Evolutionary conservation across 164 flowering plant species (phyloP).

Genomic region (Annona squamosa): DNA sequence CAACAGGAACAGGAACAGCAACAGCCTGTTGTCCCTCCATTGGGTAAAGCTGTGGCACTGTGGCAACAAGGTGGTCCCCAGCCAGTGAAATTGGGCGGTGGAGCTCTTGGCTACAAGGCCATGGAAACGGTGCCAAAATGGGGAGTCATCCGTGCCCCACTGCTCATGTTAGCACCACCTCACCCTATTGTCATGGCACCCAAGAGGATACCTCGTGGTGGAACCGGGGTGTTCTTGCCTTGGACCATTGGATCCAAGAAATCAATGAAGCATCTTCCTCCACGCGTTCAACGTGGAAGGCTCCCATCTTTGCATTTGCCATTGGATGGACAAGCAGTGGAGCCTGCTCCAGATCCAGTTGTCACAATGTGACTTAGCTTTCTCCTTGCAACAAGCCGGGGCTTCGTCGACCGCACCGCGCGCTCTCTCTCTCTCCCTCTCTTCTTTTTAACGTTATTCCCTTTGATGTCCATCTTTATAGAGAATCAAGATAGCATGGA

Average conservation of each 20-base stretch:
- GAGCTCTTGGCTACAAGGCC: conserved; percentile 27
- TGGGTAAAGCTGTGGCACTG: conserved; percentile 42
- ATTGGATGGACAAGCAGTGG: background rate
- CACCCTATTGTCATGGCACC: conserved; percentile 46
- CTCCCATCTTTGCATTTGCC: conserved; percentile 47
- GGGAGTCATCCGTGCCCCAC: conserved; percentile 53
- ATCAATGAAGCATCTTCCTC: conserved; percentile 68
- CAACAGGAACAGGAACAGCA: background rate
- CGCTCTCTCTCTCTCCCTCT: too few species aligned
- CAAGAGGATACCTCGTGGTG: conserved; percentile 37
- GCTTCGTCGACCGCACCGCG: background rate
- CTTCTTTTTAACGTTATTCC: background rate
- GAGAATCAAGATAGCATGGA: background rate
- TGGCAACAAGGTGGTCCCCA: conserved; percentile 55
- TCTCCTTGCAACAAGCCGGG: background rate
- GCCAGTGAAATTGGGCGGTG: conserved; percentile 32
- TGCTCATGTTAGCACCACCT: conserved; percentile 58
- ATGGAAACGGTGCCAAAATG: conserved; percentile 54
- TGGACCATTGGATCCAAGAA: conserved; percentile 54
- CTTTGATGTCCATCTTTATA: background rate
- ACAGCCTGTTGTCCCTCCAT: conserved; percentile 29
- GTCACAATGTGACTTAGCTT: background rate
- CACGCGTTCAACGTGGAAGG: conserved; percentile 64
- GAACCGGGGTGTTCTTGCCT: conserved; percentile 92
- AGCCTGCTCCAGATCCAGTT: background rate